Conservation (phyloP, 495 filamentous ascomycete genomes). For the Hypomontagnella monticulosa region DNA sequence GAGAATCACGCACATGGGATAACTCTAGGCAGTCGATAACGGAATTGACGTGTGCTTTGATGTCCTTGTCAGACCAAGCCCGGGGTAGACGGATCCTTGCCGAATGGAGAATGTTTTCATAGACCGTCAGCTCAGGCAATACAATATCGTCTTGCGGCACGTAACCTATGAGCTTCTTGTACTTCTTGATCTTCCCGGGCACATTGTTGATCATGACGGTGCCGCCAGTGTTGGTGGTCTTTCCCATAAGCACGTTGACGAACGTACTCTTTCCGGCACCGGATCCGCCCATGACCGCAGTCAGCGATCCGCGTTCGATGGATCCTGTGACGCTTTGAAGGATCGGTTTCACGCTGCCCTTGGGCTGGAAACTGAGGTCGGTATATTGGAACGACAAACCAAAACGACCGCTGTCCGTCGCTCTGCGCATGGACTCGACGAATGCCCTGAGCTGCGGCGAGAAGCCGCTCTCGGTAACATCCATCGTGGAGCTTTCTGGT, state of each 20-base stretch:
- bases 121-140: constrained; percentile 60
- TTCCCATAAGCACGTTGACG: constrained; percentile 65
- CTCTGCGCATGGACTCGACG: constrained; percentile 60
- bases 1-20: constrained; percentile 53
- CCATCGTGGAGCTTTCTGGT: constrained; percentile 23
- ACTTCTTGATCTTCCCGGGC: constrained; percentile 55
- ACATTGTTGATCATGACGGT: constrained; percentile 59
- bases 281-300: constrained; percentile 62
- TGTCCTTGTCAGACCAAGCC: constrained; percentile 50
- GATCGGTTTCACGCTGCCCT: constrained; percentile 53
- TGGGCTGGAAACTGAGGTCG: constrained; percentile 57
- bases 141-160: constrained; percentile 65
- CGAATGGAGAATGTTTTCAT: constrained; percentile 64
- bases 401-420: constrained; percentile 58
- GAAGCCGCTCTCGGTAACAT: constrained; percentile 43
- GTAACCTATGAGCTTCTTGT: constrained; percentile 65
- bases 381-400: constrained; percentile 62
- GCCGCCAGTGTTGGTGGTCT: constrained; percentile 54
- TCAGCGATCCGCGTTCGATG: constrained; percentile 60
- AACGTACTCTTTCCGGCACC: constrained; percentile 62
- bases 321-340: constrained; percentile 60
- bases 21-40: constrained; percentile 58
- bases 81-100: constrained; percentile 59
- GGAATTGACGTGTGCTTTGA: constrained; percentile 54
- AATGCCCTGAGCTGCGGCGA: constrained; percentile 55